Evolutionary conservation across 257 asterid genomes (phyloP).

Genomic region (Plectranthus barbatus): DNA sequence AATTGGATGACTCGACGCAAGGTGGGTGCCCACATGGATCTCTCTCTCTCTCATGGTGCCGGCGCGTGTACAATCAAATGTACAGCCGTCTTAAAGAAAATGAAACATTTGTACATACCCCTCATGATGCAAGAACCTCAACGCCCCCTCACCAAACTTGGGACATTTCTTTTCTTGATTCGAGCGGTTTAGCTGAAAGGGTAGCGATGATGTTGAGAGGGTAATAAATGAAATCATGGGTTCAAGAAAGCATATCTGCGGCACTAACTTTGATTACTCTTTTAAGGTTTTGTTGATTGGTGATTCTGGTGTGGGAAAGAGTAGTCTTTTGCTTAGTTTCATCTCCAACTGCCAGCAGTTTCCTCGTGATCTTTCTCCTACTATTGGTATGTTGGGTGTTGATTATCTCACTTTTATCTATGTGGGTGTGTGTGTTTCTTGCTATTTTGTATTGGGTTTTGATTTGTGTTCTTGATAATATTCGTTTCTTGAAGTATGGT

Average conservation of each 20-base stretch:
- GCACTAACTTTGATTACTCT: conserved; percentile 54
- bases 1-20: conserved; percentile 3
- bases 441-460: background rate
- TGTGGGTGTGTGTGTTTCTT: background rate
- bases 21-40: conserved; percentile 20
- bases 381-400: conserved; percentile 50
- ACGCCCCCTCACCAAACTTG: conserved; percentile 17
- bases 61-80: conserved; percentile 53
- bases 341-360: conserved; percentile 46
- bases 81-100: conserved; percentile 45
- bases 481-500: no score
- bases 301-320: conserved; percentile 85
- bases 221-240: conserved; percentile 24
- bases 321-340: conserved; percentile 70
- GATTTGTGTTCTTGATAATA: no score
- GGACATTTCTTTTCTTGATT: conserved; percentile 12
- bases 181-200: conserved; percentile 2
- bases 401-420: background rate
- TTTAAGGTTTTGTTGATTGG: conserved; percentile 80
- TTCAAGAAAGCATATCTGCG: conserved; percentile 18
- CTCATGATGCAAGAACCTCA: conserved; percentile 7
- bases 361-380: conserved; percentile 56
- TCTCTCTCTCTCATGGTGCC: conserved; percentile 22
- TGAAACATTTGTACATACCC: conserved; percentile 39
- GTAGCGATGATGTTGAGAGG: background rate